Percentiles rank a stretch among this genome's conserved stretches.
These are phyloP conservation scores for Phytophthora ohioensis DNA, from an alignment of 352 stramenopile genomes.

Conservation along the genomic window DNA sequence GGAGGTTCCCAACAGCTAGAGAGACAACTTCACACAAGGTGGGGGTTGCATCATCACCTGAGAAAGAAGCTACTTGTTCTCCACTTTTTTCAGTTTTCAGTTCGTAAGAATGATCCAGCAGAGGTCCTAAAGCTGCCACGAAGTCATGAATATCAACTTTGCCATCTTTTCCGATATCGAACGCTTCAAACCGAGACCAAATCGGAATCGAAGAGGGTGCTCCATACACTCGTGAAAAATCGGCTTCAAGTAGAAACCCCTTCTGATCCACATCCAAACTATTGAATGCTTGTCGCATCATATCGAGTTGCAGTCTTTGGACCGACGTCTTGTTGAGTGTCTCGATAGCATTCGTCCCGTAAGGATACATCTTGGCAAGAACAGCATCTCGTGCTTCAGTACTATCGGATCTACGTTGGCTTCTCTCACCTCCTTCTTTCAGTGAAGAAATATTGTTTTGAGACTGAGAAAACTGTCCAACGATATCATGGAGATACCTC, in stretches of 20 bases:
- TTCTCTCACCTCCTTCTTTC: not conserved
- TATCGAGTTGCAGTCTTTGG: constrained; percentile 56
- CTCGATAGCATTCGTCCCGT: constrained; percentile 62
- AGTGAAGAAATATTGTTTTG: not conserved
- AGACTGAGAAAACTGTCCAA: constrained; percentile 11
- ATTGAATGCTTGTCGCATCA: constrained; percentile 55
- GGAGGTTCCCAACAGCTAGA: constrained; percentile 47
- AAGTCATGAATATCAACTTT: constrained; percentile 67
- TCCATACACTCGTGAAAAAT: constrained; percentile 34
- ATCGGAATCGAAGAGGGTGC: constrained; percentile 23
- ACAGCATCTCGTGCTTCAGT: constrained; percentile 8
- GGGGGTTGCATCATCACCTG: constrained; percentile 2
- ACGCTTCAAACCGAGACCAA: constrained; percentile 59
- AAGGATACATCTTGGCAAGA: constrained; percentile 67
- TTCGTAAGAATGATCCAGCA: constrained; percentile 66
- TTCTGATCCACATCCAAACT: constrained; percentile 47
- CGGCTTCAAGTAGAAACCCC: constrained; percentile 44
- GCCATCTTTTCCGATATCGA: constrained; percentile 61
- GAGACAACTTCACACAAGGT: constrained; percentile 59
- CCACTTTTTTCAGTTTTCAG: constrained; percentile 13
- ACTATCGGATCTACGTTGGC: too few relatives aligned
- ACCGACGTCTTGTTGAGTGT: constrained; percentile 57
- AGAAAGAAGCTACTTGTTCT: not conserved
- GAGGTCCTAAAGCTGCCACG: constrained; percentile 57
- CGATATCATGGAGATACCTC: constrained; percentile 57